Evolutionary conservation across 176 grass and related monocot genomes (phyloP), one percentile per base, ranked within the genome.

Genomic region (Oryza punctata): DNA sequence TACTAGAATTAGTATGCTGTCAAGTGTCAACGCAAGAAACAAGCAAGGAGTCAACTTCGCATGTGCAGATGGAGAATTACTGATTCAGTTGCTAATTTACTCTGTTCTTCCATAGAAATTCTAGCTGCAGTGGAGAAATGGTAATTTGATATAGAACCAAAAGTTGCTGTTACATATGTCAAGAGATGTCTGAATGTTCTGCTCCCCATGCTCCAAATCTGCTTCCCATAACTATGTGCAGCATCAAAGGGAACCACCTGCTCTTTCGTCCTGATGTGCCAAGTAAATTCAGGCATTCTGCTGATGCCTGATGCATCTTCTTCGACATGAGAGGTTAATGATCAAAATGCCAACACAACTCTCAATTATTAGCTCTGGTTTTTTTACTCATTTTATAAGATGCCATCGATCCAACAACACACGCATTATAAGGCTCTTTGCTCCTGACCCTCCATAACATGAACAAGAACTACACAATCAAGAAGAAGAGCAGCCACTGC

Each of bases 21-120:
- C 57, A 61, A 11, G 6, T 61, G 8, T 61, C 57, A 24, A 11
- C 9, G 69, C 81, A 67, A 81, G 61, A 73, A 81, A 83, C 79
- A 82, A 69, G 45, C 15, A 3, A 28, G 8, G 45, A 19, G 88
- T 86, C 88, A 86, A 82, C 79, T 77, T 63, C 61, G 70, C 76
- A 76, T 81, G 87, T 76, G 77, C 67, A 59, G 10, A 10, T 21
- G 19, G 52, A 7, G 67, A 18, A 9, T 65, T 85, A 30, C 15
- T 13, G 52, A 57, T 9, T 21, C 2, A 43, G 33, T 21, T 67
- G 78, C 38, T 50, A 23, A 7, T 63, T 72, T 61, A 7, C 81
- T 35, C 70, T 10, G 2, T 25, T 30, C 27, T 43, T 75, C 12
- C 4, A 1, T 75, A 43, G 70, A 85, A 69, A 38, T 43, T 61